phyloP scores from a whole-genome alignment of 176 grass and related monocot genomes.

The Themeda triandra region DNA sequence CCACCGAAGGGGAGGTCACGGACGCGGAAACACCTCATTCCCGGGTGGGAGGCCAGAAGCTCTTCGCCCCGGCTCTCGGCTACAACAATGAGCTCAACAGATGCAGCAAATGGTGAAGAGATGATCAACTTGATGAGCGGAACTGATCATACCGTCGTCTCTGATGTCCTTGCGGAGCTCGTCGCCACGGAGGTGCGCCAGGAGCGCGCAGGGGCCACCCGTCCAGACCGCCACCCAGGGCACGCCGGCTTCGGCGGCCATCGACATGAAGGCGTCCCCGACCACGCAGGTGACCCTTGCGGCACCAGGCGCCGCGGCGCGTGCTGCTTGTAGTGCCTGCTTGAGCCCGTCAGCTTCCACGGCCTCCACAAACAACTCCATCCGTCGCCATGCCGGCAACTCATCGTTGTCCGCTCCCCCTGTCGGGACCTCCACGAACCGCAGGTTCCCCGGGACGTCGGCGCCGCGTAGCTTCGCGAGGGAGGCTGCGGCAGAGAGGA shows the following conservation, averaged over 20 bases:
- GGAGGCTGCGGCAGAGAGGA: not conserved
- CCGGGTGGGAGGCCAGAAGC: conserved; percentile 6
- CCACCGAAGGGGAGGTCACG: conserved; percentile 45
- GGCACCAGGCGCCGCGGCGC: not conserved
- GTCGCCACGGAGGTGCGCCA: conserved; percentile 44
- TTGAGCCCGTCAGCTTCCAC: not conserved
- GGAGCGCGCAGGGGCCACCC: not conserved
- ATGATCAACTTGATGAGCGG: too few relatives aligned
- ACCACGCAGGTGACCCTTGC: conserved; percentile 1
- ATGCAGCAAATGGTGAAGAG: not conserved
- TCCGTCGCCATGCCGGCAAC: not conserved
- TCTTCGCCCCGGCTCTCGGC: conserved; percentile 17
- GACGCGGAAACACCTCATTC: conserved; percentile 27
- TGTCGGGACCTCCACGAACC: not conserved
- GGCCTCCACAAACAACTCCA: conserved; percentile 2
- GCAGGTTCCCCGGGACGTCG: not conserved
- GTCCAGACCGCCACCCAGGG: conserved; percentile 1
- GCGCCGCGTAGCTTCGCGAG: not conserved
- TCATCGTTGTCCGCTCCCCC: not conserved
- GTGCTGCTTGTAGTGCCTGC: conserved; percentile 9
- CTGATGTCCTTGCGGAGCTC: not conserved
- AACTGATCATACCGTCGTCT: conserved; percentile 16
- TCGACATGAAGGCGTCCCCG: not conserved
- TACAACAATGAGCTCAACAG: too few relatives aligned
- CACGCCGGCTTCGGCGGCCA: not conserved